Percentiles rank a stretch among this genome's conserved stretches.
These are phyloP conservation scores for Melaleuca alternifolia DNA, from an alignment of 345 rosid species.

Conservation along the genomic window DNA sequence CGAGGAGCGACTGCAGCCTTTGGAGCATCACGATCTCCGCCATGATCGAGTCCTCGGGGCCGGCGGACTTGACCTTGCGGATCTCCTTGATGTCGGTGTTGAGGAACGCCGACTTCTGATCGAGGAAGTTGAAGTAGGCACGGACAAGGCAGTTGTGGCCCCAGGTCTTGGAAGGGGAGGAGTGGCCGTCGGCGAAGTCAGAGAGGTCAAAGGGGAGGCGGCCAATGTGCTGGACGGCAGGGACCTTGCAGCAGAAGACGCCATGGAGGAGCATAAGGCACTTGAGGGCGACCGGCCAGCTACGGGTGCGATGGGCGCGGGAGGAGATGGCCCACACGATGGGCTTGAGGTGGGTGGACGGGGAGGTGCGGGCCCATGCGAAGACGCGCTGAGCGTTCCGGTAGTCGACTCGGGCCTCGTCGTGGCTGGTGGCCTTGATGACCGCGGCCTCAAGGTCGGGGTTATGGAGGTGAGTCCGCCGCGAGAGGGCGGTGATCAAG, in stretches of 20 bases:
- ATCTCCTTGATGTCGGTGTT: conserved; percentile 3
- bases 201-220: conserved; percentile 72
- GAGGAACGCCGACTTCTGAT: conserved; percentile 33
- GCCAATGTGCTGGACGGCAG: conserved; percentile 32
- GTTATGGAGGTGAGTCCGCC: conserved; percentile 3
- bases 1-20: conserved; percentile 44
- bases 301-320: conserved; percentile 46
- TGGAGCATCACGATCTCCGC: conserved; percentile 34
- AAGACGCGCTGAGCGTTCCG: conserved; percentile 50
- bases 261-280: conserved; percentile 77
- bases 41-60: conserved; percentile 8
- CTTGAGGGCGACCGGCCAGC: conserved; percentile 77
- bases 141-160: conserved; percentile 53
- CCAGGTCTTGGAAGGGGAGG: conserved; percentile 14
- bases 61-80: not conserved
- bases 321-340: conserved; percentile 31
- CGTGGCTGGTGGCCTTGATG: conserved; percentile 79
- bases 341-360: conserved; percentile 37
- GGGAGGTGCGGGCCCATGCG: conserved; percentile 58
- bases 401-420: conserved; percentile 48
- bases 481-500: conserved; percentile 22
- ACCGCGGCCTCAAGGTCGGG: conserved; percentile 55
- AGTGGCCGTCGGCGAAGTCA: conserved; percentile 32
- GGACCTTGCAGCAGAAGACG: conserved; percentile 50
- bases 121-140: conserved; percentile 56